Base-by-base conservation (phyloP, 140 eudicot species). In the Anethum foeniculum region DNA sequence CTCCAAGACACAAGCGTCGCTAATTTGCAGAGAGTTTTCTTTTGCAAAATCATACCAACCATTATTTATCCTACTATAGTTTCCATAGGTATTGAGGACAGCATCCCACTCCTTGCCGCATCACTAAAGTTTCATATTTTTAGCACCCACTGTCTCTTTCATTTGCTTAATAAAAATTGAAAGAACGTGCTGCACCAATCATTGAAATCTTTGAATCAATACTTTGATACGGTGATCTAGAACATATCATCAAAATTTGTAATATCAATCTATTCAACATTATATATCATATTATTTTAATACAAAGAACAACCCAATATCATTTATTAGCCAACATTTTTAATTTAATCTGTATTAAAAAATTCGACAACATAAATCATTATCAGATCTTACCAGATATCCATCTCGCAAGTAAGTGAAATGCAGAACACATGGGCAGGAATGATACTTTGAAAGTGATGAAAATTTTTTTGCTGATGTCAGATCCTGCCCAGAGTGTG, bases 1-100 rank as follows among this genome's bases (percentile, higher is more conserved):
- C 76, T 71, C 76, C 51, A 71, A 10, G 21, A 34, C 76, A 71
- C 76, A 71, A 69, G 21, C 46, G 19, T 69, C 76, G 5, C 76
- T 49, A 39, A 38, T 21, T 71, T 71, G 4, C 41, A 71, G 27
- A 71, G 76, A 71, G 43, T 71, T 71, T 6, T 36, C 76, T 27
- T 4, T 34, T 16, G n/a, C 76, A 38, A 71, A 71, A 36, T 0
- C 39, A 34, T 3, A 3, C 76, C 76, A 71, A 10, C 75, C 44
- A 41, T 41, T 41, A 38, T 1, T 38, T 38, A 38, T 38, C 41
- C 41, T 38, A 4, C 2, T 38, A 38, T 38, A 4, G 41, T 38
- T 2, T 41, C 44, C 44, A 41, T 41, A 41, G 44, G 44, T 4
- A 0, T 41, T 41, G 44, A 41, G 44, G 6, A 41, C 44, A 41